Percentiles rank a stretch among this genome's conserved stretches.
These are phyloP conservation scores for Vanrija pseudolonga DNA, from an alignment of 1,284 basidiomycete species.

Conservation along the genomic window DNA sequence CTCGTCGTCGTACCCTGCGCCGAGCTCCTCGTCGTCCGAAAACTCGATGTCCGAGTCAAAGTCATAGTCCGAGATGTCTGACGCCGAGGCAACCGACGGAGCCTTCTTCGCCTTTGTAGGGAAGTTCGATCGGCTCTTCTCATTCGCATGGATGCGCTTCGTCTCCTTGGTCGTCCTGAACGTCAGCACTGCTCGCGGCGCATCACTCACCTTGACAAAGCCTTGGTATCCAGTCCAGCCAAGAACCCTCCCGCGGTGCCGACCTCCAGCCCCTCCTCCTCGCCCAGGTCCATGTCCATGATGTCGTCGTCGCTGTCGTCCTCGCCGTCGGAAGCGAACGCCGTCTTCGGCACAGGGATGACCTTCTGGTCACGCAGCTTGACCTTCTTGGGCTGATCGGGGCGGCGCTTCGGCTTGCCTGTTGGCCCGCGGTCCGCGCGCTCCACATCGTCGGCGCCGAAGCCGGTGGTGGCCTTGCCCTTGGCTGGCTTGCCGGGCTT, in stretches of 20 bases:
- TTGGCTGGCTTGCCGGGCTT: slow-evolving; percentile 6
- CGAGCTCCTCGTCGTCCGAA: slow-evolving; percentile 11
- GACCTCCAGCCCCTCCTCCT: slow-evolving; percentile 22
- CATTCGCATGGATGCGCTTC: slow-evolving; percentile 42
- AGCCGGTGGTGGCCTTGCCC: slow-evolving; percentile 8
- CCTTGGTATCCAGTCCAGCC: slow-evolving; percentile 33
- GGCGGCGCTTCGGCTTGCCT: slow-evolving; percentile 40
- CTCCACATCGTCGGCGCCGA: slow-evolving; percentile 8
- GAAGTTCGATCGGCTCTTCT: slow-evolving; percentile 39
- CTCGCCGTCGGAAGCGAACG: slow-evolving; percentile 25
- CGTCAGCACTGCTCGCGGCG: background rate
- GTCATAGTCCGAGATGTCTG: slow-evolving; percentile 35
- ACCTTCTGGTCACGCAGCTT: slow-evolving; percentile 48
- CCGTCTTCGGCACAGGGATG: slow-evolving; percentile 43
- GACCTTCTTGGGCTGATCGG: slow-evolving; percentile 48
- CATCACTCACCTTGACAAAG: slow-evolving; percentile 38
- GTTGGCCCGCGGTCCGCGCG: slow-evolving; percentile 24
- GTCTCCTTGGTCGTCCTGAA: slow-evolving; percentile 46
- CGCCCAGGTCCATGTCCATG: slow-evolving; percentile 20
- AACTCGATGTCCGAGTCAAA: slow-evolving; percentile 42
- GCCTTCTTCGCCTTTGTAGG: slow-evolving; percentile 31
- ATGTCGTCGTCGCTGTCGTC: slow-evolving; percentile 5
- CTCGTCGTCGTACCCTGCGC: slow-evolving; percentile 13
- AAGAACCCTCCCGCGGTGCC: slow-evolving; percentile 32
- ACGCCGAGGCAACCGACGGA: slow-evolving; percentile 24